phyloP scores from a whole-genome alignment of 1,284 basidiomycete genomes.

The Pseudozyma hubeiensis region DNA sequence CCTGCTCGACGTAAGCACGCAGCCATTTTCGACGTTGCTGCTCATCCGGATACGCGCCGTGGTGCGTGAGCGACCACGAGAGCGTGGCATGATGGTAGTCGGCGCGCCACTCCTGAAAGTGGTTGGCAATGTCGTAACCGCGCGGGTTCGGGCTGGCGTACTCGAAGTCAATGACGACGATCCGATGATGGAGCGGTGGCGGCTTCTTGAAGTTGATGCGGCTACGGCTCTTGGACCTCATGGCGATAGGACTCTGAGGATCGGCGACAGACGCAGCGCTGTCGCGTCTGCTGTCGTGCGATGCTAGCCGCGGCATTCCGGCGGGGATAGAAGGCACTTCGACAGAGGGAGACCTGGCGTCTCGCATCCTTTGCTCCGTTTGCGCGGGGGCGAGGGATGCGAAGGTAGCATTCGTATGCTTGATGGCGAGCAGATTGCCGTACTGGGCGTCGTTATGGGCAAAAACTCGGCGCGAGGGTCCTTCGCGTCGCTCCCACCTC shows the following conservation, averaged over 20 bases:
- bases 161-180: slow-evolving; percentile 68
- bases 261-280: slow-evolving; percentile 19
- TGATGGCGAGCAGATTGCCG: slow-evolving; percentile 63
- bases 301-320: slow-evolving; percentile 49
- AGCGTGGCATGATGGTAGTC: slow-evolving; percentile 60
- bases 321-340: slow-evolving; percentile 43
- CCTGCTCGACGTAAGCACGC: slow-evolving; percentile 66
- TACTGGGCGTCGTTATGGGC: slow-evolving; percentile 66
- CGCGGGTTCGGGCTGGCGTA: slow-evolving; percentile 63
- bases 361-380: slow-evolving; percentile 19
- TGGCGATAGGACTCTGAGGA: slow-evolving; percentile 24
- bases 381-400: slow-evolving; percentile 6
- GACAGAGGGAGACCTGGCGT: slow-evolving; percentile 21
- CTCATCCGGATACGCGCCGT: slow-evolving; percentile 58
- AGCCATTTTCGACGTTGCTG: slow-evolving; percentile 63
- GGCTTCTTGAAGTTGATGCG: slow-evolving; percentile 33
- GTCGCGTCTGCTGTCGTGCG: slow-evolving; percentile 34
- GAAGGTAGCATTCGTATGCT: slow-evolving; percentile 22
- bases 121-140: slow-evolving; percentile 65
- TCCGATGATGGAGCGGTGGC: slow-evolving; percentile 54
- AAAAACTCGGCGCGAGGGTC: slow-evolving; percentile 62
- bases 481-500: slow-evolving; percentile 57
- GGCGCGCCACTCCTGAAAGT: slow-evolving; percentile 66
- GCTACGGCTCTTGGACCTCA: slow-evolving; percentile 42
- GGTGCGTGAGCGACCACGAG: slow-evolving; percentile 58